Evolutionary conservation across 2,329 filamentous ascomycete species (phyloP), one percentile per base, ranked within the genome.

Genomic region (Diaporthe citrichinensis): DNA sequence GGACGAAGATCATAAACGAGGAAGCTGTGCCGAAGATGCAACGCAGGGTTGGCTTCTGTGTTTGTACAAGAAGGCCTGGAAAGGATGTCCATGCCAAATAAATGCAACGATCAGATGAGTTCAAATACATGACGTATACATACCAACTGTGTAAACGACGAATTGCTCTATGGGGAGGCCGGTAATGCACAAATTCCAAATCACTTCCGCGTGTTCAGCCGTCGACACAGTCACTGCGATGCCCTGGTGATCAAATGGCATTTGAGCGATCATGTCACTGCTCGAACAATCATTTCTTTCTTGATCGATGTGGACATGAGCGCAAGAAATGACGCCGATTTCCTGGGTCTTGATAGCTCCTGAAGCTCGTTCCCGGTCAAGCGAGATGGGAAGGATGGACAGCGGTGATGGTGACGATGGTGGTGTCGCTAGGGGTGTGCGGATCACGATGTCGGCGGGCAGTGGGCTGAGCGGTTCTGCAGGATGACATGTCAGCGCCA

Each of bases 91-190:
- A 14, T n/a, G 49, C 49, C n/a, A 10, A 20, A 6, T 5, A 4
- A 14, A 10, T 8, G 2, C 5, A 25, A 2, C 0, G 3, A 5
- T 25, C 49, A 51, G 23, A 23, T 5, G 0, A 10, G 4, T 3
- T n/a, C 9, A 51, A 25, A 25, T 25, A 12, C 1, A 10, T 12
- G 4, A 25, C 7, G 3, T 9, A 9, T 17, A 55, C 53, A 3
- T 55, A 55, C 53, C 53, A 10, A 31, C 25, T 9, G 25, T 55
- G 15, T 8, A 31, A 20, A 2, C 14, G 28, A 31, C 15, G 25
- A 31, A 4, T 31, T 31, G 25, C 28, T 55, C 28, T 20, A 55
- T 55, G 9, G 53, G 25, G 4, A 55, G 53, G 17, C 25, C 25
- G 7, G 15, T 31, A 6, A 55, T 31, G 25, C 53, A 55, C 15